Evolutionary conservation across 2,329 filamentous ascomycete genomes (phyloP), one percentile per base, ranked within the genome.

Genomic region (Chaetothyriales sp.): DNA sequence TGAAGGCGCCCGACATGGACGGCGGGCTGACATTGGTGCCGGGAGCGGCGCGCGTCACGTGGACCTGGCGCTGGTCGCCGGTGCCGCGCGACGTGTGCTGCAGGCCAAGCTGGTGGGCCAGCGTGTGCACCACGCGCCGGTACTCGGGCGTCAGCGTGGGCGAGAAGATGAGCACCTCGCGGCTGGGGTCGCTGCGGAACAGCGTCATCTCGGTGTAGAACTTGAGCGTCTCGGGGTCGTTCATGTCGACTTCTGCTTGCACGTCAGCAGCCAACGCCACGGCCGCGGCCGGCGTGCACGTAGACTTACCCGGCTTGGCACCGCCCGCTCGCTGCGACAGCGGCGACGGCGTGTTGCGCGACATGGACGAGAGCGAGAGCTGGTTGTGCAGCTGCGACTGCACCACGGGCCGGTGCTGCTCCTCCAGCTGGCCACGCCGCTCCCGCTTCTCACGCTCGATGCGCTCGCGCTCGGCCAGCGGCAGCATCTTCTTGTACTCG

Each of bases 401-500:
- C 37, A 70, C 70, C 63, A 85, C 83, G 62, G 72, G 88, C 64
- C 89, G 82, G 69, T 98, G 92, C 69, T 98, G 92, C 69, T 98
- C 92, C 69, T 98, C 89, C 10, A 98, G 77, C 69, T 98, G 92
- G 47, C 92, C 92, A 49, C 92, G 83, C 61, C 92, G 86, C 72
- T 97, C 90, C 53, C 92, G 80, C 80, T 97, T 98, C 70, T 97
- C 92, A 5, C 92, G 80, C 69, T 98, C 92, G 60, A 98, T 97
- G 43, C 92, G 81, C 69, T 98, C 92, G 49, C 92, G 81, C 69
- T 97, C 92, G 29, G 89, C 87, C 58, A 94, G 80, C 0, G 92
- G 92, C 4, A 98, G 78, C 92, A 98, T 97, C 73, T 97, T 97
- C 77, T 98, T 98, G 73, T 97, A 98, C 69, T 98, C 92, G 22